A percentile compares a stretch with the other conserved stretches of the same genome.
Conservation (phyloP, 2,329 filamentous ascomycete species). For the Coniochaeta ligniaria region DNA sequence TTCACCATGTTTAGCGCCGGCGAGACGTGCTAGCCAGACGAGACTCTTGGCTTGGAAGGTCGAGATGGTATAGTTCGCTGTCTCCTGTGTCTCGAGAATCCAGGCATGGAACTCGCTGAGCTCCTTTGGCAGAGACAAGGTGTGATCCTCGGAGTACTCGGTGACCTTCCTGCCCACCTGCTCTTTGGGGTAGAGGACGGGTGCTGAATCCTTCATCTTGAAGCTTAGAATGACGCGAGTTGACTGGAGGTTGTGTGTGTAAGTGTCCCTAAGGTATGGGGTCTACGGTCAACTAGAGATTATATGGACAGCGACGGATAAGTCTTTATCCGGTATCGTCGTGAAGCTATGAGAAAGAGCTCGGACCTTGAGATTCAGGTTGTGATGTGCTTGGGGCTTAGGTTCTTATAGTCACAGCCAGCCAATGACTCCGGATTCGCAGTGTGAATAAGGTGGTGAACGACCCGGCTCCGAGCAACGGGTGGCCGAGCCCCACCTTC, state of each 20-base stretch:
- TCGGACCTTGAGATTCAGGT: no score
- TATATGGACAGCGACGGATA: background rate
- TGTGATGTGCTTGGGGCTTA: no score
- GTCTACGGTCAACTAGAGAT: background rate
- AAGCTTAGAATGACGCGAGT: background rate
- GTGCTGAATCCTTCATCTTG: background rate
- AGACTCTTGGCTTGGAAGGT: constrained; percentile 16
- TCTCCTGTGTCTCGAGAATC: constrained; percentile 10
- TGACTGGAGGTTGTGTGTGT: background rate
- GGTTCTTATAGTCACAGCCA: background rate
- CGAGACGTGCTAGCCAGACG: constrained; percentile 30
- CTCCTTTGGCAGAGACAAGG: constrained; percentile 31
- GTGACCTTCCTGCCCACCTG: constrained; percentile 31
- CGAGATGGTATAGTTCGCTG: constrained; percentile 15
- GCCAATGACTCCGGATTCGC: background rate
- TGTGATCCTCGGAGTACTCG: constrained; percentile 34
- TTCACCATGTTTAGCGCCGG: constrained; percentile 33
- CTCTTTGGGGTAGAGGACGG: constrained; percentile 27
- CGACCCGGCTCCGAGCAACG: background rate
- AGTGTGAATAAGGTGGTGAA: background rate
- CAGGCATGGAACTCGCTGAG: constrained; percentile 33
- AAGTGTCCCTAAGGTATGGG: no score
- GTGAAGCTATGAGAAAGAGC: background rate
- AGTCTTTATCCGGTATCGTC: no score
- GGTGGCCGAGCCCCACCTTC: background rate